phyloP scores from a whole-genome alignment of 805 yeast genomes.

The Starmerella roubikii region DNA sequence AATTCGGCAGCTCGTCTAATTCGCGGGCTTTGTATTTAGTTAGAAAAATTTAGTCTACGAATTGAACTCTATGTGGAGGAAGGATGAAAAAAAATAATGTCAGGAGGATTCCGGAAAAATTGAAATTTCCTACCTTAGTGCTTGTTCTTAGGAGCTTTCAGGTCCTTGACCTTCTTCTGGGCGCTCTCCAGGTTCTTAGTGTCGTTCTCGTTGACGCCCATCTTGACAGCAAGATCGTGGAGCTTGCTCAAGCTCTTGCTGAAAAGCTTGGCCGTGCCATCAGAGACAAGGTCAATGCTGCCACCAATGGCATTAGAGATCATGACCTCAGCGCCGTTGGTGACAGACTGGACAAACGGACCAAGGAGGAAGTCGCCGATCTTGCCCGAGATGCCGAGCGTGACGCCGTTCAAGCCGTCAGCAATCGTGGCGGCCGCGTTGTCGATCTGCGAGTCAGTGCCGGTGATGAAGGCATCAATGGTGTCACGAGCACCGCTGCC shows the following conservation, averaged over 20 bases:
- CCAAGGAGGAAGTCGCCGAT: conserved; percentile 20
- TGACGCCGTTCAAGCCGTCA: conserved; percentile 9
- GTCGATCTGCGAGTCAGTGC: conserved; percentile 27
- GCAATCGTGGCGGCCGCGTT: conserved; percentile 21
- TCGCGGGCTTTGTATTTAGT: too few relatives aligned
- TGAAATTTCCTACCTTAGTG: too few relatives aligned
- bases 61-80: too few relatives aligned
- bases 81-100: too few relatives aligned
- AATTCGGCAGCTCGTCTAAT: too few relatives aligned
- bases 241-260: conserved; percentile 16
- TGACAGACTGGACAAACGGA: conserved; percentile 25
- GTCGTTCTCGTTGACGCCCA: conserved; percentile 6
- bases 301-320: conserved; percentile 21
- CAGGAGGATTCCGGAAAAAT: too few relatives aligned
- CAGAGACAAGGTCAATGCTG: conserved; percentile 20
- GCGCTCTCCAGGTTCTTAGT: conserved; percentile 8
- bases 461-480: conserved; percentile 22
- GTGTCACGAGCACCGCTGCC: conserved; percentile 21
- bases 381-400: conserved; percentile 15
- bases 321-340: conserved; percentile 25
- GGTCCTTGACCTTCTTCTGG: conserved; percentile 16
- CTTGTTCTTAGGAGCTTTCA: conserved; percentile 1
- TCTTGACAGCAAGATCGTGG: conserved; percentile 17
- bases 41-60: too few relatives aligned
- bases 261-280: conserved; percentile 19